Conservation (phyloP, 2,329 filamentous ascomycete genomes). For the Tolypocladium guangdongense region DNA sequence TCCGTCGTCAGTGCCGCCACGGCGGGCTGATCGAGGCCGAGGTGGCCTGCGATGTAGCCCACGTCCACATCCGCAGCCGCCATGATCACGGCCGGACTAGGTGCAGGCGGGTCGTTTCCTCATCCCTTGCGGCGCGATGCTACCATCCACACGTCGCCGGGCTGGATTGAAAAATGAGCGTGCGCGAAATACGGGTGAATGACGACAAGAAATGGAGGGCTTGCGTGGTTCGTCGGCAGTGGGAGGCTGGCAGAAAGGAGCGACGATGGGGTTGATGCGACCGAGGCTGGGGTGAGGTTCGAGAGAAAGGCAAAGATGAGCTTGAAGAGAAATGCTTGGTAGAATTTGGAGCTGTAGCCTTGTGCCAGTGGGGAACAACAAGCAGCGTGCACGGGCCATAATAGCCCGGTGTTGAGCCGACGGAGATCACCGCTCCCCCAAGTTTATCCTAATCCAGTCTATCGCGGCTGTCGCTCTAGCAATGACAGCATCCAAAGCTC, state of each 20-base stretch:
- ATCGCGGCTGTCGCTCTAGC: too few relatives aligned
- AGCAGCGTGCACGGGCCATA: background rate
- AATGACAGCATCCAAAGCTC: too few relatives aligned
- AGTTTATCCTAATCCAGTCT: too few relatives aligned
- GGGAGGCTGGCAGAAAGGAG: background rate
- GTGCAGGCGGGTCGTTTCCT: constrained; percentile 3
- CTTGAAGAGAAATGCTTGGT: background rate
- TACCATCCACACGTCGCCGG: constrained; percentile 1
- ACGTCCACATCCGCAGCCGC: constrained; percentile 48
- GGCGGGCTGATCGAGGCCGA: constrained; percentile 55
- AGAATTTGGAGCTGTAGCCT: background rate
- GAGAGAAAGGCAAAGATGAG: background rate
- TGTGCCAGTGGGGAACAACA: background rate
- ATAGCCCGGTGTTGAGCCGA: background rate
- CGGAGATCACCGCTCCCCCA: too few relatives aligned
- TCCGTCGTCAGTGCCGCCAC: constrained; percentile 50
- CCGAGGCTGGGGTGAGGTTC: background rate
- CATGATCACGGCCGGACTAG: constrained; percentile 17
- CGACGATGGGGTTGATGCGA: background rate
- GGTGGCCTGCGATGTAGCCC: constrained; percentile 61
- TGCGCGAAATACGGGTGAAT: background rate
- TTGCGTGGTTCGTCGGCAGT: background rate
- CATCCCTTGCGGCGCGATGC: constrained; percentile 4
- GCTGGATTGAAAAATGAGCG: background rate
- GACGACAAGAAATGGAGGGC: background rate